Base-by-base conservation (phyloP, 2,329 filamentous ascomycete species). In the Fusarium chlamydosporum region DNA sequence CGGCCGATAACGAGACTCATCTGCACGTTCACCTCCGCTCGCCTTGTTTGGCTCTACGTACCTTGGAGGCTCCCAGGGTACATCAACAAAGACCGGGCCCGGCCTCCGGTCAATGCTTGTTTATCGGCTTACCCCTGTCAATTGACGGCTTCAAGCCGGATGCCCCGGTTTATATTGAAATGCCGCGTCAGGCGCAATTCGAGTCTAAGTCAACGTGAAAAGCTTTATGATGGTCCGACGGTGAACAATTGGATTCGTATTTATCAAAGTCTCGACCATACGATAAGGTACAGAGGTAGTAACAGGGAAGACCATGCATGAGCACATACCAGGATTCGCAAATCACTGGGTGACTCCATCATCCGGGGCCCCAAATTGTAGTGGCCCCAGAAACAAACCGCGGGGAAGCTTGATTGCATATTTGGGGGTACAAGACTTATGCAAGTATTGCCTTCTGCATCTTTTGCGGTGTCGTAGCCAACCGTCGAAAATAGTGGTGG, bases 401-500 rank as follows among this genome's bases (percentile, higher is more conserved):
- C 52, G 67, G 68, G 63, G 60, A 56, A 41, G 34, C 11, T 43
- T 50, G 20, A 34, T 59, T 58, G 45, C 56, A 59, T 47, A 45
- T 37, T 53, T 18, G 70, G 68, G 70, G 50, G 38, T 23, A 42
- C 37, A 15, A 35, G 23, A 13, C 16, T 12, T 15, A 31, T 26
- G 27, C 29, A 29, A 37, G 35, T 20, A 7, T 54, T 27, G 46
- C 13, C 26, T 23, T 37, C 56, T 55, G 23, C 23, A 23, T 23
- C 23, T 31, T 23, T 13, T 29, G n/a, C 57, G 23, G 42, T 46
- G 26, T 29, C 37, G 53, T 66, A 38, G 42, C 64, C 57, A 58
- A 67, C 53, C 61, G 58, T 60, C 47, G 31, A n/a, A 34, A 46
- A 26, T 46, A 26, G 65, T 73, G 66, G 72, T 71, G 72, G 67